A percentile compares a stretch with the other conserved stretches of the same genome.
Conservation (phyloP, 192 early-diverging fungal genomes). For the Dimargaris xerosporica region DNA sequence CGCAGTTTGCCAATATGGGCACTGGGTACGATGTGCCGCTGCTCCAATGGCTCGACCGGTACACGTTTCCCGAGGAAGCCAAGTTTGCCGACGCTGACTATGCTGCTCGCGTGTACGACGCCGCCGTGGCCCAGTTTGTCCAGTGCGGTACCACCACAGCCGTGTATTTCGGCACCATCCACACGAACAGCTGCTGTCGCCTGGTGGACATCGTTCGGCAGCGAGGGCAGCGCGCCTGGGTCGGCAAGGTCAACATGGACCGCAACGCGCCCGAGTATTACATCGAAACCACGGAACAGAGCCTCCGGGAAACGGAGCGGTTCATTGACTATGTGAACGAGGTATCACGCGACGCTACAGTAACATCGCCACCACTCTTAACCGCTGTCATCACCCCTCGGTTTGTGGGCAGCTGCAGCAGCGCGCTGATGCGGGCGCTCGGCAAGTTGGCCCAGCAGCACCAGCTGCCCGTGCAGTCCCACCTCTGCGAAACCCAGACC, state of each 20-base stretch:
- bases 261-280: constrained; percentile 66
- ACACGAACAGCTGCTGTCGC: constrained; percentile 51
- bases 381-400: constrained; percentile 83
- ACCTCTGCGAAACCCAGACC: constrained; percentile 67
- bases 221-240: constrained; percentile 79
- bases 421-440: constrained; percentile 48
- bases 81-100: constrained; percentile 48
- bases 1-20: constrained; percentile 79
- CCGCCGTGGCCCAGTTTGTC: constrained; percentile 50
- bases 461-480: constrained; percentile 78
- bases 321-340: constrained; percentile 39
- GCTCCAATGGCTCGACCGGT: constrained; percentile 76
- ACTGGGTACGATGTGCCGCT: constrained; percentile 81
- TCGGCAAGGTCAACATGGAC: constrained; percentile 98
- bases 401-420: constrained; percentile 76
- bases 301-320: constrained; percentile 44
- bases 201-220: constrained; percentile 58
- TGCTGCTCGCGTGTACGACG: constrained; percentile 49
- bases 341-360: constrained; percentile 7
- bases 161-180: constrained; percentile 85
- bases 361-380: constrained; percentile 23
- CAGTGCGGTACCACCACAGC: constrained; percentile 80
- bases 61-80: constrained; percentile 80
- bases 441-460: constrained; percentile 53
- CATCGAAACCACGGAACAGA: constrained; percentile 50